phyloP scores from a whole-genome alignment of 106 monocot species.

The Acorus calamus region DNA sequence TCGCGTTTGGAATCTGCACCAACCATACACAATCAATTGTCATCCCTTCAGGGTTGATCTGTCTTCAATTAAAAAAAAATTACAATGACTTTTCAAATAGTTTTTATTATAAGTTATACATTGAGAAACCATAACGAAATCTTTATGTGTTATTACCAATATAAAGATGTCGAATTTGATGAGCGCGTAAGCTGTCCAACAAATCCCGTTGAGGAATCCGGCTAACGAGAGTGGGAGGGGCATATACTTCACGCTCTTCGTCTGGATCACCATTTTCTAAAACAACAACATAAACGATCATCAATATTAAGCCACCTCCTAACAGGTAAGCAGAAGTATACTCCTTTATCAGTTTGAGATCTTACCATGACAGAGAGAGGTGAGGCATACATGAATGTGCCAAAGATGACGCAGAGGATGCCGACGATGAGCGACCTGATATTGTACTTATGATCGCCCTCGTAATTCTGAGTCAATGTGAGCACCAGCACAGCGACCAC shows the following conservation, averaged over 20 bases:
- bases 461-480: neutral
- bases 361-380: slow-evolving; percentile 54
- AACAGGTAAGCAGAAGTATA: too few relatives aligned
- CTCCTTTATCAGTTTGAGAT: too few relatives aligned
- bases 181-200: slow-evolving; percentile 41
- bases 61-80: neutral
- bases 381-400: slow-evolving; percentile 58
- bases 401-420: slow-evolving; percentile 36
- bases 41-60: too few relatives aligned
- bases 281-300: too few relatives aligned
- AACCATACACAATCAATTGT: too few relatives aligned
- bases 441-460: slow-evolving; percentile 14
- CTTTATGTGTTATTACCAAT: slow-evolving; percentile 6
- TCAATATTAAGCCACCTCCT: too few relatives aligned
- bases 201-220: slow-evolving; percentile 39
- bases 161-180: slow-evolving; percentile 48
- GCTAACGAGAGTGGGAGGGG: slow-evolving; percentile 35
- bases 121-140: neutral
- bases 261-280: slow-evolving; percentile 41
- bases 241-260: slow-evolving; percentile 57
- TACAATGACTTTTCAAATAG: neutral
- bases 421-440: slow-evolving; percentile 41
- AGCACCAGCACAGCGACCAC: slow-evolving; percentile 29
- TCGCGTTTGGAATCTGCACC: slow-evolving; percentile 38
- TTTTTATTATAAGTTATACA: neutral